A percentile compares a stretch with the other conserved stretches of the same genome.
Evolutionary conservation across 495 filamentous ascomycete species (phyloP).

Genomic region (Amniculicola lignicola): DNA sequence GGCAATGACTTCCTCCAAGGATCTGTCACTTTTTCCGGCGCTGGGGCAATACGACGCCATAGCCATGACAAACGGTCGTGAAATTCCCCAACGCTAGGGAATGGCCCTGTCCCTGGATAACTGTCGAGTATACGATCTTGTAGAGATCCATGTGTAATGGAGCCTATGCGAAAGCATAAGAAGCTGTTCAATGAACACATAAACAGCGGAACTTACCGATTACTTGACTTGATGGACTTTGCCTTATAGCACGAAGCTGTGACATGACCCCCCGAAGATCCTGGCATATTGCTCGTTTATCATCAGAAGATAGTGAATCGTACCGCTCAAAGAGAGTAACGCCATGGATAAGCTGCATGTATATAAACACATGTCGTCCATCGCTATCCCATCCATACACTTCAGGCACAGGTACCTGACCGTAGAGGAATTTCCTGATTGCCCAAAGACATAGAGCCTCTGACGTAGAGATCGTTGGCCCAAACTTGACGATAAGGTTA

Average conservation of each 20-base stretch:
- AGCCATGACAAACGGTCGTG: slow-evolving; percentile 30
- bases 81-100: slow-evolving; percentile 10
- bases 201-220: slow-evolving; percentile 1
- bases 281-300: slow-evolving; percentile 1
- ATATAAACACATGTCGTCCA: slow-evolving; percentile 26
- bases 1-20: slow-evolving; percentile 22
- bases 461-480: slow-evolving; percentile 41
- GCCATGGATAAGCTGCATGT: slow-evolving; percentile 18
- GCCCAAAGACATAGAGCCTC: slow-evolving; percentile 49
- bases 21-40: slow-evolving; percentile 19
- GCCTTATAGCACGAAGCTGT: slow-evolving; percentile 7
- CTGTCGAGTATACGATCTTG: slow-evolving; percentile 6
- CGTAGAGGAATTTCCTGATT: slow-evolving; percentile 39
- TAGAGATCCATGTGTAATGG: slow-evolving; percentile 1
- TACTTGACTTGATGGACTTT: slow-evolving; percentile 1
- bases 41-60: slow-evolving; percentile 10
- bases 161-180: slow-evolving; percentile 8
- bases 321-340: slow-evolving; percentile 9
- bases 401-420: slow-evolving; percentile 47
- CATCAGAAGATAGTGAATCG: not conserved
- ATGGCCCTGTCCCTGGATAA: not conserved
- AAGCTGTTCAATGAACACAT: not conserved
- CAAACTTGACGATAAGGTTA: slow-evolving; percentile 48
- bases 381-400: slow-evolving; percentile 49
- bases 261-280: slow-evolving; percentile 2